Evolutionary conservation across 2,329 filamentous ascomycete species (phyloP).

Genomic region (Penicillium sp.): DNA sequence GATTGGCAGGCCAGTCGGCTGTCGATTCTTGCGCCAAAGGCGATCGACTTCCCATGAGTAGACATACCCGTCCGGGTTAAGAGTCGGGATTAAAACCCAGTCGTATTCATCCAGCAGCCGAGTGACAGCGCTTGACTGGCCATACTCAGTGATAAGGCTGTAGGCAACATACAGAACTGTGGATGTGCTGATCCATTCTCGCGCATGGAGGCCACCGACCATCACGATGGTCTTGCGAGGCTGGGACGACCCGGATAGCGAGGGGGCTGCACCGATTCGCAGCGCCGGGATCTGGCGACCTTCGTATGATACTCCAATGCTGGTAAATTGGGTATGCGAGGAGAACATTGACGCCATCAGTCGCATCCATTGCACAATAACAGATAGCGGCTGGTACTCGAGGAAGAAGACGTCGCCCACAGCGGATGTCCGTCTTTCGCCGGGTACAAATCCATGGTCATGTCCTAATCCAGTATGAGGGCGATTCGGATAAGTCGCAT

Average conservation of each 20-base stretch:
- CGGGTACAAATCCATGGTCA: constrained; percentile 28
- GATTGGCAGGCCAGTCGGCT: constrained; percentile 73
- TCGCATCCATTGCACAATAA: constrained; percentile 86
- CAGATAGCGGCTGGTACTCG: constrained; percentile 82
- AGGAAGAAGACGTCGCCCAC: constrained; percentile 73
- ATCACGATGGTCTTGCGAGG: constrained; percentile 73
- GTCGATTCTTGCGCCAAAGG: constrained; percentile 87
- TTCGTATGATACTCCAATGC: constrained; percentile 79
- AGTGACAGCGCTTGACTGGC: constrained; percentile 64
- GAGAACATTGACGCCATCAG: constrained; percentile 87
- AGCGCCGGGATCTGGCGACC: constrained; percentile 80
- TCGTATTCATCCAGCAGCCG: constrained; percentile 79
- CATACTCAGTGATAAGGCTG: constrained; percentile 77
- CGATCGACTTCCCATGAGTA: constrained; percentile 91
- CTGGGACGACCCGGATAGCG: constrained; percentile 39
- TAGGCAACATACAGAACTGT: constrained; percentile 89
- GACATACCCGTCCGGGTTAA: constrained; percentile 91
- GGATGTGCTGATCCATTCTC: constrained; percentile 93
- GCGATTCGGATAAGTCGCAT: constrained; percentile 63
- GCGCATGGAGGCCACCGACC: constrained; percentile 80
- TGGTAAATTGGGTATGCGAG: constrained; percentile 66
- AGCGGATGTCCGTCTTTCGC: constrained; percentile 30
- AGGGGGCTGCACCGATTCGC: constrained; percentile 61
- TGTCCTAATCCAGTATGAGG: constrained; percentile 27
- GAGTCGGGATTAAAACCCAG: constrained; percentile 77